phyloP scores from a whole-genome alignment of 2,329 filamentous ascomycete species.

The Beauveria pseudobassiana region DNA sequence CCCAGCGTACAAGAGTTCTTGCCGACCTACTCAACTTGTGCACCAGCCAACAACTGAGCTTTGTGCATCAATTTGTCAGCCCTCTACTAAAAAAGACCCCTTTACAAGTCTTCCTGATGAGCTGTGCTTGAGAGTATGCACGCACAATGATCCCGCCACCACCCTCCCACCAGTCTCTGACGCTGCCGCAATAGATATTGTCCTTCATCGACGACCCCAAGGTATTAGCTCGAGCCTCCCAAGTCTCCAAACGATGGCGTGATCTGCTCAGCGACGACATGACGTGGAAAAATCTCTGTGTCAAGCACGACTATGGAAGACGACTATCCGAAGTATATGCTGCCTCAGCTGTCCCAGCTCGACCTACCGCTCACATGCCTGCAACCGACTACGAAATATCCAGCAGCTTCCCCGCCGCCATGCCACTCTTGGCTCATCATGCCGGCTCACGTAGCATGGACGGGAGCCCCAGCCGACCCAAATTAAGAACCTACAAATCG shows the following conservation, averaged over 20 bases:
- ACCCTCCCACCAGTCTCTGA: background rate
- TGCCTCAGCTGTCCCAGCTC: conserved; percentile 22
- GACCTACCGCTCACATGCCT: conserved; percentile 22
- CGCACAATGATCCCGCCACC: background rate
- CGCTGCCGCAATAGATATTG: conserved; percentile 55
- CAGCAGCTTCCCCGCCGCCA: conserved; percentile 39
- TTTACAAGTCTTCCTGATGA: conserved; percentile 90
- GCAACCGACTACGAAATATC: conserved; percentile 30
- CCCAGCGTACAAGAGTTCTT: conserved; percentile 72
- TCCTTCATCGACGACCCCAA: conserved; percentile 97
- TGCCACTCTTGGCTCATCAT: conserved; percentile 28
- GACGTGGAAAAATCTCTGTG: conserved; percentile 95
- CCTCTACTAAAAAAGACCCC: conserved; percentile 93
- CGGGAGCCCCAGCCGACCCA: conserved; percentile 43
- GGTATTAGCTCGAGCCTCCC: conserved; percentile 84
- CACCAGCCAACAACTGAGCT: conserved; percentile 90
- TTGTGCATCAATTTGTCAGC: conserved; percentile 92
- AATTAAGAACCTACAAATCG: conserved; percentile 79
- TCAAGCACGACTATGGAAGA: conserved; percentile 82
- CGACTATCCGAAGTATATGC: conserved; percentile 45
- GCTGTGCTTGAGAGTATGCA: conserved; percentile 74
- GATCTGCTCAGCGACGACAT: conserved; percentile 93
- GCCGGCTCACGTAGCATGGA: conserved; percentile 49
- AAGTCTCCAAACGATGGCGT: conserved; percentile 92
- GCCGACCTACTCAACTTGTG: conserved; percentile 88